Percentiles rank a stretch among this genome's conserved stretches.
These are phyloP conservation scores for Skeletonema potamos DNA, from an alignment of 108 stramenopile genomes.

Conservation along the genomic window DNA sequence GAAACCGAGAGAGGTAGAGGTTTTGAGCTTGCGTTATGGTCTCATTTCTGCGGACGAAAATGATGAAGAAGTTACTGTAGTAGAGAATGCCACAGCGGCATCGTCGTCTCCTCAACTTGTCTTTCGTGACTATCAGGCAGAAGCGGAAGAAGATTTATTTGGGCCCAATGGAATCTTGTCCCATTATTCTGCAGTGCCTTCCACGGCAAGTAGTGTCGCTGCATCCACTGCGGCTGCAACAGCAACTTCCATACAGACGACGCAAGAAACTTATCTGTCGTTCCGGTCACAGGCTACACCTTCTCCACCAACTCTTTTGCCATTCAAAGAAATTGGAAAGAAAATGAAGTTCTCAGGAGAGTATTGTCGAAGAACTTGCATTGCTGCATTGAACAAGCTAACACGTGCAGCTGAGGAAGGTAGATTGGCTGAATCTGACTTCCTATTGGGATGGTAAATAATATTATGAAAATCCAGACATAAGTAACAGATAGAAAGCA, in stretches of 20 bases:
- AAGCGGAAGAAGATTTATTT: slow-evolving; percentile 71
- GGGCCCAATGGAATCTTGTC: slow-evolving; percentile 45
- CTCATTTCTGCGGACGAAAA: slow-evolving; percentile 41
- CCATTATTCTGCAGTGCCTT: slow-evolving; percentile 26
- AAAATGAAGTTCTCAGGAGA: slow-evolving; percentile 79
- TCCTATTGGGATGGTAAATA: slow-evolving; percentile 19
- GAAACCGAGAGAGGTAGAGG: slow-evolving; percentile 77
- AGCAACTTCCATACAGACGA: neutral
- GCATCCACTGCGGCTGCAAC: neutral
- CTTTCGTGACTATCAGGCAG: slow-evolving; percentile 63
- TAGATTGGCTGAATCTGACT: slow-evolving; percentile 52
- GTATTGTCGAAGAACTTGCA: slow-evolving; percentile 71
- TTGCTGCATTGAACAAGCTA: slow-evolving; percentile 65
- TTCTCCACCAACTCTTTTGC: slow-evolving; percentile 26
- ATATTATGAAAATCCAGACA: neutral
- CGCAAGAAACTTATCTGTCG: neutral
- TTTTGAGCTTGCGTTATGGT: slow-evolving; percentile 76
- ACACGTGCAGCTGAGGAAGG: slow-evolving; percentile 73
- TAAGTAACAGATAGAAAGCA: neutral
- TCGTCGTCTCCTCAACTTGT: slow-evolving; percentile 4
- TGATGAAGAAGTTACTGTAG: neutral
- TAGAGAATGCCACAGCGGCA: neutral
- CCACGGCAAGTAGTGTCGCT: neutral
- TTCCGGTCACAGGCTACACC: neutral
- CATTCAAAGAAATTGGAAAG: slow-evolving; percentile 79